Evolutionary conservation across 2,329 filamentous ascomycete species (phyloP), one percentile per base, ranked within the genome.

Genomic region (Sarocladiaceae sp.): DNA sequence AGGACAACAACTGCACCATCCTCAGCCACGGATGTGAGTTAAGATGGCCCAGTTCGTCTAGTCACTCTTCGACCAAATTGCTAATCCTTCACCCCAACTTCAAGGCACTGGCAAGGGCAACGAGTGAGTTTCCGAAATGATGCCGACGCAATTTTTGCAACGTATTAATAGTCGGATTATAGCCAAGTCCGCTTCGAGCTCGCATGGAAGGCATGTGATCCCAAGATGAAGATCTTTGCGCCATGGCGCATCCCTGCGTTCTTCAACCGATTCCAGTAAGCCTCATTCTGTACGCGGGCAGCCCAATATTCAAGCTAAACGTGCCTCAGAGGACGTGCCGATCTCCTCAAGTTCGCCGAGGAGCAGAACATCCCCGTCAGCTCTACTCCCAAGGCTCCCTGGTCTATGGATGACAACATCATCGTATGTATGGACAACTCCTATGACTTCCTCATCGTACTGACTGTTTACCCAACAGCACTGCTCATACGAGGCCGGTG

Each of bases 401-500:
- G 82, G 80, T 77, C 71, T 54, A 75, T 82, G 79, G 73, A 74
- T 55, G 69, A 56, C 26, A 56, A 60, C 39, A 37, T 61, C n/a
- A 51, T 55, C 36, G 35, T 37, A 37, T 37, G 35, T 37, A 8
- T 17, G 5, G 8, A 37, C 6, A 37, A 17, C 6, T 17, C 35
- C 35, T 17, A 37, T 37, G 7, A n/a, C 35, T 37, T 37, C 35
- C 18, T 37, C 15, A n/a, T 37, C 12, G 18, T 37, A 17, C 35
- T 37, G 35, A 37, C 35, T 17, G 18, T 37, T 17, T 6, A 37
- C 35, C 15, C n/a, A 5, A 37, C 18, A 37, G 35, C 58, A 61
- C 71, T 89, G 84, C 76, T 79, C 74, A 55, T 95, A 94, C 69
- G 90, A 95, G 75, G 85, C 85, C 50, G 88, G 88, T 64, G 46